Base-by-base conservation (phyloP, 257 asterid species). In the Nicotiana knightiana region DNA sequence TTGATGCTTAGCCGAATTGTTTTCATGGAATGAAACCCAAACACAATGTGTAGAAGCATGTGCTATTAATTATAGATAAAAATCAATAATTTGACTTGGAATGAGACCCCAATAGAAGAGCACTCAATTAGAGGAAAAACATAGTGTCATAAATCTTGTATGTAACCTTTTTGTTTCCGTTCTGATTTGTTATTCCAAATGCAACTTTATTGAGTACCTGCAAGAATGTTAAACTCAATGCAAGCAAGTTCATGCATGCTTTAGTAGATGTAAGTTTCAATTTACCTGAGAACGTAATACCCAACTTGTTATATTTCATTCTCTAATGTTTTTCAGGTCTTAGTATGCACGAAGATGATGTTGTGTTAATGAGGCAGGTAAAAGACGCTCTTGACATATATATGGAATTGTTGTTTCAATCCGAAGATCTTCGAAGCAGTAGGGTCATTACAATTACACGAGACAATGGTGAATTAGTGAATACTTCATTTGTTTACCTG, bases 401-500 rank as follows among this genome's bases (percentile, higher is more conserved):
- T 24, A 37, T 24, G 58, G 46, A 55, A 59, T 78, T 53, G 21
- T 39, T 46, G 30, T 58, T 13, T 37, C 1, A 37, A 79, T 35
- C 28, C 61, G 57, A 79, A 64, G 37, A 33, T 78, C 71, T 32
- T 13, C 37, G 15, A 57, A 57, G 39, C 26, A 59, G 11, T 78
- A 7, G 24, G 37, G 37, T 43, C 55, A 79, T 59, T 24, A 43
- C 54, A 21, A 80, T 62, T 9, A 61, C 10, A 11, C 13, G 48
- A 16, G 55, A 63, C 1, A 3, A 18, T 8, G 51, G 64, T 24
- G 76, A 26, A 54, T 68, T 13, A 17, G 39, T 46, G 26, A 32
- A 33, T 32, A 51, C 54, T 53, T 39, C 11, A 77, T 83, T 73
- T 53, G 89, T 33, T 78, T 37, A 59, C 83, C 54, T 35, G 80